These are phyloP conservation scores for Gracilariopsis chorda DNA, from an alignment of 23 red algal species.

Conservation along the genomic window DNA sequence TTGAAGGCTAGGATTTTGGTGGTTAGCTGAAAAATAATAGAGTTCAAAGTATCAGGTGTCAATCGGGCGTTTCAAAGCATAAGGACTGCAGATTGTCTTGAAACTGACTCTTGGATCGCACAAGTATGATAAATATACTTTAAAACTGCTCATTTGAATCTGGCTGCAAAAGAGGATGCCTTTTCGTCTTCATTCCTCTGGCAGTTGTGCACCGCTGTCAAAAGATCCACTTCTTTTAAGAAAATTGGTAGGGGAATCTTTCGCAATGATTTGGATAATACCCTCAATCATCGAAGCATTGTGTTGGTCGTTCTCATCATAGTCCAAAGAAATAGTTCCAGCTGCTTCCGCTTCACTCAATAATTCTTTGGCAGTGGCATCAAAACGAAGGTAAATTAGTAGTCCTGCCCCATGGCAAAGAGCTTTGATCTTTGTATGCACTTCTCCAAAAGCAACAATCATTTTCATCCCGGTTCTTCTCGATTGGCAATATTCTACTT, in stretches of 20 bases:
- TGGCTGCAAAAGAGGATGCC: background rate
- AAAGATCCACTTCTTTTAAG: background rate
- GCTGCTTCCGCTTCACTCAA: background rate
- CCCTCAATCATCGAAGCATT: background rate
- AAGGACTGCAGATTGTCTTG: background rate
- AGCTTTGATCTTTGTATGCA: background rate
- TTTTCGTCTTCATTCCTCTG: background rate
- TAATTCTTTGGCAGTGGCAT: background rate
- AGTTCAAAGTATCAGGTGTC: background rate
- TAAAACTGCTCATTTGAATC: background rate
- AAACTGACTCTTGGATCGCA: background rate
- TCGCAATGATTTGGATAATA: background rate
- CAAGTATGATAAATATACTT: background rate
- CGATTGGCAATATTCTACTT: background rate
- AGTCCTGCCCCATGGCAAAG: background rate
- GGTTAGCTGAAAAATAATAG: background rate
- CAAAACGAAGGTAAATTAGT: slow-evolving; percentile 3
- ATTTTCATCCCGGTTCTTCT: background rate
- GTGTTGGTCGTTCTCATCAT: background rate
- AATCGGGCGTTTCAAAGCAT: background rate
- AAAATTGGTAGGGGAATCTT: background rate
- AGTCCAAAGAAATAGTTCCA: background rate
- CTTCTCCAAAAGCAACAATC: slow-evolving; percentile 1
- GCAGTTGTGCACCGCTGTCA: background rate
- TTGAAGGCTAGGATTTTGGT: background rate